Conservation (phyloP, 2,329 filamentous ascomycete genomes). For the Fusarium phyllophilum region DNA sequence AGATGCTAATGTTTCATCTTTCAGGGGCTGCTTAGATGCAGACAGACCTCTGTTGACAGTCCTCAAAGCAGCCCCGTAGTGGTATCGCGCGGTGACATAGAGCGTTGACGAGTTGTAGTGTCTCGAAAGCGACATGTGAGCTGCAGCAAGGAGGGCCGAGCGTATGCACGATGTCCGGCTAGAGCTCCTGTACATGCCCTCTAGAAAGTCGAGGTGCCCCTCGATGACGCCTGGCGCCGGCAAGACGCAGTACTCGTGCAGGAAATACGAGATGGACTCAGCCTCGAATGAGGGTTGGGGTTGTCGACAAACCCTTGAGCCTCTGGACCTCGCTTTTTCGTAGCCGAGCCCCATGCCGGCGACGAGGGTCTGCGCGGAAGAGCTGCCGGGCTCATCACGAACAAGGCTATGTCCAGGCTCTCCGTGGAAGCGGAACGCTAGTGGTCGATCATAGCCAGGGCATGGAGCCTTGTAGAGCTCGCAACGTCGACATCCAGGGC, state of each 20-base stretch:
- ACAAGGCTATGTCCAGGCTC: slow-evolving; percentile 24
- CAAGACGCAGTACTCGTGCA: slow-evolving; percentile 20
- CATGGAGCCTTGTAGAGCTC: slow-evolving; percentile 28
- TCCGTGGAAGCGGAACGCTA: slow-evolving; percentile 31
- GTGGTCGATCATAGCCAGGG: slow-evolving; percentile 31
- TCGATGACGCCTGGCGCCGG: slow-evolving; percentile 11
- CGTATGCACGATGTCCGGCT: slow-evolving; percentile 20
- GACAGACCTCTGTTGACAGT: slow-evolving; percentile 29
- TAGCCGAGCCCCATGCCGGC: neutral
- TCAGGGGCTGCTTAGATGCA: slow-evolving; percentile 6
- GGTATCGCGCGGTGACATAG: slow-evolving; percentile 18
- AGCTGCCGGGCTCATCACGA: neutral
- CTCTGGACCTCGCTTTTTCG: neutral
- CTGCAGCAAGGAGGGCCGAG: slow-evolving; percentile 19
- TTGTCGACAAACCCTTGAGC: slow-evolving; percentile 8
- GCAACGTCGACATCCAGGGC: slow-evolving; percentile 29
- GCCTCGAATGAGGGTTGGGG: slow-evolving; percentile 34
- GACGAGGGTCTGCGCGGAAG: neutral
- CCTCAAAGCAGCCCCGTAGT: slow-evolving; percentile 24
- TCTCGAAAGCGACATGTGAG: slow-evolving; percentile 27
- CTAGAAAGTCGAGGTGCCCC: slow-evolving; percentile 27
- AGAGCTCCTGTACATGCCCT: slow-evolving; percentile 17
- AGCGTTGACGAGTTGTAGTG: slow-evolving; percentile 32
- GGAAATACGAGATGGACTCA: slow-evolving; percentile 21
- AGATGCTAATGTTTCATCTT: slow-evolving; percentile 23